Evolutionary conservation across 2,329 filamentous ascomycete genomes (phyloP).

Genomic region (Parastagonospora avenae): DNA sequence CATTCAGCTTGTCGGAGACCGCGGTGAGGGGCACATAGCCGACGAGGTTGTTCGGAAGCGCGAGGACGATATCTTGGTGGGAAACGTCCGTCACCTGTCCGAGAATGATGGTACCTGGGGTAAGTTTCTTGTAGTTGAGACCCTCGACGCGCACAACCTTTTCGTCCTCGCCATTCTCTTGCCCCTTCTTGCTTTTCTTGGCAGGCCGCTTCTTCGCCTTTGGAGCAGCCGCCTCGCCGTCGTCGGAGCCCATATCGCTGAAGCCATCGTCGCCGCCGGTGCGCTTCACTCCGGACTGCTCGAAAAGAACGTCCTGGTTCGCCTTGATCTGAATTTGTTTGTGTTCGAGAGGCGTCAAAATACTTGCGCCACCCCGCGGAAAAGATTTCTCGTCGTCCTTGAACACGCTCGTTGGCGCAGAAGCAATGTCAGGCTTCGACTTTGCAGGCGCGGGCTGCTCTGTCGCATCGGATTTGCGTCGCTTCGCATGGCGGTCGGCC

Average conservation of each 20-base stretch:
- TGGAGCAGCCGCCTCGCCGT: constrained; percentile 48
- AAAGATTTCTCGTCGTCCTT: constrained; percentile 87
- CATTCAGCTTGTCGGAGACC: constrained; percentile 80
- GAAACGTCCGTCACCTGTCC: constrained; percentile 86
- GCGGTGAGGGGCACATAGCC: constrained; percentile 91
- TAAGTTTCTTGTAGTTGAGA: constrained; percentile 87
- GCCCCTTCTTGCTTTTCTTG: constrained; percentile 49
- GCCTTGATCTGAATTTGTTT: constrained; percentile 96
- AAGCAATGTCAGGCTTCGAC: constrained; percentile 35
- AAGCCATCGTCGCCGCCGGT: constrained; percentile 52
- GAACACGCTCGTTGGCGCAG: constrained; percentile 52
- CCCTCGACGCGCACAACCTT: constrained; percentile 74
- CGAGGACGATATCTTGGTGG: constrained; percentile 75
- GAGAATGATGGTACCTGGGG: constrained; percentile 84
- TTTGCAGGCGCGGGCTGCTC: constrained; percentile 33
- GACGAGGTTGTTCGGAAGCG: constrained; percentile 89
- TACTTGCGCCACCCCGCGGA: constrained; percentile 86
- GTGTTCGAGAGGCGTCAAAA: constrained; percentile 90
- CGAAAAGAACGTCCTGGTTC: constrained; percentile 87
- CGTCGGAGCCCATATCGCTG: constrained; percentile 49
- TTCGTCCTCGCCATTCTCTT: constrained; percentile 51
- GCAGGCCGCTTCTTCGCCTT: constrained; percentile 59
- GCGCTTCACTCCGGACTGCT: constrained; percentile 71
- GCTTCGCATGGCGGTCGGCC: constrained; percentile 43
- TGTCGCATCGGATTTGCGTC: constrained; percentile 43